Evolutionary conservation across 257 asterid species (phyloP), one percentile per base, ranked within the genome.

Genomic region (Solanum virginianum): DNA sequence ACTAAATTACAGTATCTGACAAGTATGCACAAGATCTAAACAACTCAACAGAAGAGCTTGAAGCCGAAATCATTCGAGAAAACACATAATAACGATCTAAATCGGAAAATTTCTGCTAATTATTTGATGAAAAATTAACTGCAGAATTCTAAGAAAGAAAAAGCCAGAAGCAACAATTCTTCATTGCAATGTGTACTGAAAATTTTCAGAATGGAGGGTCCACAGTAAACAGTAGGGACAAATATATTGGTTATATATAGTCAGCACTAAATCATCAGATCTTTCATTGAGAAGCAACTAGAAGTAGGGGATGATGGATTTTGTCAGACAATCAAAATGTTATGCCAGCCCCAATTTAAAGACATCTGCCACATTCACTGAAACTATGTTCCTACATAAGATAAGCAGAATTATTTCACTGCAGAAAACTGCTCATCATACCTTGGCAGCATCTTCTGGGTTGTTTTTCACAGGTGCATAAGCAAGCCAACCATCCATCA

Each of bases 371-470:
- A 5, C 10, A 77, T 51, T 77, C 9, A 51, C 63, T 51, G 63
- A 51, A 75, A 75, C 18, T 14, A 75, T 24, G 8, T 75, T 32
- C 24, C 10, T 3, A 43, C 36, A 41, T 63, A 43, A 29, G 39
- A 75, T 18, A 2, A 4, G 29, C 49, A 26, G 20, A 79, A 69
- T 7, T 71, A 20, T 84, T 66, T 15, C 22, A 14, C 55, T n/a
- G 77, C 24, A 63, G 36, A 65, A 66, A 45, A 43, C 15, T 8
- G 69, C 55, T 83, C 56, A 66, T 74, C 66, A 80, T 90, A 97
- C 99, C 99, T 97, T 97, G 83, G 98, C 98, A 13, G 99, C 99
- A 90, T 95, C 99, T 89, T 97, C 99, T 16, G 97, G 99, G 88
- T 97, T 97, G 90, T 95, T 97, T 92, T 97, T 97, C 80, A 97